These are phyloP conservation scores for Huiozyma sinensis DNA, from an alignment of 805 yeast genomes.

Conservation along the genomic window DNA sequence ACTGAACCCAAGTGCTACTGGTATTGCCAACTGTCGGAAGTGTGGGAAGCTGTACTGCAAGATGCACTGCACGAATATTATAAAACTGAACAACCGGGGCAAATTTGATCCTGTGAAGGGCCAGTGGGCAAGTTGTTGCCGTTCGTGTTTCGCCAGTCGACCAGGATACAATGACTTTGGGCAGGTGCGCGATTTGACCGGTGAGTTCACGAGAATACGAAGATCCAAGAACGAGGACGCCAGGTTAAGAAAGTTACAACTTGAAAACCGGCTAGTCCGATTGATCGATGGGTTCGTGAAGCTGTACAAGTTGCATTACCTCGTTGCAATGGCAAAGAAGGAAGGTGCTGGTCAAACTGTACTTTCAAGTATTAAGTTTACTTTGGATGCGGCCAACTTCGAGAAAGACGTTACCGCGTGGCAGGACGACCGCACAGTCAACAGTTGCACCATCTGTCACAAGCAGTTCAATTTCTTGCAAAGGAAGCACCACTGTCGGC, in stretches of 20 bases:
- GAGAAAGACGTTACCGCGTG: slow-evolving; percentile 50
- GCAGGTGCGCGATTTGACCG: slow-evolving; percentile 35
- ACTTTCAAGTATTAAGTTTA: slow-evolving; percentile 9
- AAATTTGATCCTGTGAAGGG: slow-evolving; percentile 39
- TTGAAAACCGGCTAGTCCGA: slow-evolving; percentile 51
- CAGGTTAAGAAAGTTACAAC: slow-evolving; percentile 42
- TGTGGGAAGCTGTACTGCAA: slow-evolving; percentile 70
- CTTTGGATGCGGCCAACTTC: slow-evolving; percentile 27
- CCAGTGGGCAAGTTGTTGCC: slow-evolving; percentile 64
- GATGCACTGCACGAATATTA: slow-evolving; percentile 45
- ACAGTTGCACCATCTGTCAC: slow-evolving; percentile 55
- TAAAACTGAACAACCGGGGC: slow-evolving; percentile 40
- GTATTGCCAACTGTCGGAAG: slow-evolving; percentile 52
- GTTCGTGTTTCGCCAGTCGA: slow-evolving; percentile 42
- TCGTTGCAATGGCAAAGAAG: background rate
- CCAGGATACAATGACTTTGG: slow-evolving; percentile 47
- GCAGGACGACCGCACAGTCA: slow-evolving; percentile 43
- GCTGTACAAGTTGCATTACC: slow-evolving; percentile 15
- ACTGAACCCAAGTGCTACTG: slow-evolving; percentile 39
- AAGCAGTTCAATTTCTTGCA: slow-evolving; percentile 43
- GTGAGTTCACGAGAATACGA: slow-evolving; percentile 34
- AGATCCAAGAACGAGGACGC: slow-evolving; percentile 35
- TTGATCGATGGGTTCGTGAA: slow-evolving; percentile 26
- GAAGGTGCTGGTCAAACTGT: too few species aligned
- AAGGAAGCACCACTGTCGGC: slow-evolving; percentile 83